Evolutionary conservation across 306 rosid species (phyloP).

Genomic region (Cercis canadensis): DNA sequence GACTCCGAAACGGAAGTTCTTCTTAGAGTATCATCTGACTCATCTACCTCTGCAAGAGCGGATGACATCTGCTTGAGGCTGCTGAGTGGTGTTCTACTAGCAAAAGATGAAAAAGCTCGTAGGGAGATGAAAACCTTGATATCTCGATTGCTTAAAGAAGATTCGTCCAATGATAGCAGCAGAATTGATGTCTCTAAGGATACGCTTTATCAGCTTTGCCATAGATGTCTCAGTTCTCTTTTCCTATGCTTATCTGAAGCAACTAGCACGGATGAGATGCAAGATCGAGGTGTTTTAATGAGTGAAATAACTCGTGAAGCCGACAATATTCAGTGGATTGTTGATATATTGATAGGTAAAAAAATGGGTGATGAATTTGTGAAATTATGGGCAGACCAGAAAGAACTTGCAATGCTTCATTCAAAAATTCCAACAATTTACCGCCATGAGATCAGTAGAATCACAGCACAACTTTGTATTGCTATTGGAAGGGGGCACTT

Average conservation of each 20-base stretch:
- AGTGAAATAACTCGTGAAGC: constrained; percentile 85
- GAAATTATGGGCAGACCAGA: constrained; percentile 91
- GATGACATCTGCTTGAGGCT: constrained; percentile 62
- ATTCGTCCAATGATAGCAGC: constrained; percentile 43
- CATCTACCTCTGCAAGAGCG: constrained; percentile 57
- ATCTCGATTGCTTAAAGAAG: constrained; percentile 75
- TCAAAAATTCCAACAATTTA: constrained; percentile 70
- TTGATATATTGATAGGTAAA: constrained; percentile 66
- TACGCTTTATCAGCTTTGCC: constrained; percentile 75
- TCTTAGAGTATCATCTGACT: constrained; percentile 69
- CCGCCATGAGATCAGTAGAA: constrained; percentile 75
- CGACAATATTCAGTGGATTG: constrained; percentile 88
- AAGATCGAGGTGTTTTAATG: constrained; percentile 66
- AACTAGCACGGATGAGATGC: constrained; percentile 41
- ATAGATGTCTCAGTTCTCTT: constrained; percentile 70
- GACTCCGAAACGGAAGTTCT: constrained; percentile 56
- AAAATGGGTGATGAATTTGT: constrained; percentile 79
- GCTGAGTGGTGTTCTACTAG: constrained; percentile 69
- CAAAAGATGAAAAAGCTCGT: constrained; percentile 87
- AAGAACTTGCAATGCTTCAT: constrained; percentile 80
- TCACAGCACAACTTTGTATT: constrained; percentile 83
- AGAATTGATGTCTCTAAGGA: constrained; percentile 77
- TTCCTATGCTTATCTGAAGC: constrained; percentile 73
- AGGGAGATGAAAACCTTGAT: constrained; percentile 75
- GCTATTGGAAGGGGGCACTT: constrained; percentile 81